Evolutionary conservation across 768 basidiomycete species (phyloP).

Genomic region (Pleurotus eryngii): DNA sequence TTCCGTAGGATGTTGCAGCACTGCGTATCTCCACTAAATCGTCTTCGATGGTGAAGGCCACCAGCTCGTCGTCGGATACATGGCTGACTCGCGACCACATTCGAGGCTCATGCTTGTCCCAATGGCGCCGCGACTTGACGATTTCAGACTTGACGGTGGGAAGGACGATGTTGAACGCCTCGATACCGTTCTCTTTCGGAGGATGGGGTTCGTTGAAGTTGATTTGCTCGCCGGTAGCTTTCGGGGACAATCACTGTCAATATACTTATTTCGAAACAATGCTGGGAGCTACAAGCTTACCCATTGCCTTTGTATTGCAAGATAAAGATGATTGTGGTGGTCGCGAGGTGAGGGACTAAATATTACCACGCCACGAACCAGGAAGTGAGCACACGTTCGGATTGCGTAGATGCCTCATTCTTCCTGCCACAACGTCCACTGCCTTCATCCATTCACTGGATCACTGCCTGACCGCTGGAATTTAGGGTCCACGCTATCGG

Average conservation of each 20-base stretch:
- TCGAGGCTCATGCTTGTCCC: conserved; percentile 69
- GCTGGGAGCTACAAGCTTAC: too few relatives aligned
- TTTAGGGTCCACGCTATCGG: not conserved
- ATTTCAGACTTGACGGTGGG: conserved; percentile 63
- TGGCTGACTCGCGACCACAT: conserved; percentile 65
- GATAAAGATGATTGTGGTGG: too few relatives aligned
- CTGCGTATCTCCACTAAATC: conserved; percentile 48
- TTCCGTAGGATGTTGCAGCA: conserved; percentile 55
- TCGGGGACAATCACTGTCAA: not conserved
- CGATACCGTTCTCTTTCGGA: conserved; percentile 58
- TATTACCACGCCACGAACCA: conserved; percentile 3
- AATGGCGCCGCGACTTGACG: conserved; percentile 59
- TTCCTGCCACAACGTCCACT: conserved; percentile 4
- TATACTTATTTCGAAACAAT: too few relatives aligned
- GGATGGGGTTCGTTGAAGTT: conserved; percentile 55
- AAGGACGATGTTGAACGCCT: conserved; percentile 59
- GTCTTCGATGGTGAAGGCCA: conserved; percentile 44
- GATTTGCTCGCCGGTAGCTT: conserved; percentile 58
- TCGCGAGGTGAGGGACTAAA: too few relatives aligned
- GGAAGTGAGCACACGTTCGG: conserved; percentile 3
- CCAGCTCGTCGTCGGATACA: conserved; percentile 51
- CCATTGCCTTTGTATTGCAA: too few relatives aligned
- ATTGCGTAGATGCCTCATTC: not conserved
- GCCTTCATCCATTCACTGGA: not conserved
- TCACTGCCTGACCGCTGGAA: conserved; percentile 4